Evolutionary conservation across 2,329 filamentous ascomycete species (phyloP).

Genomic region (Colletotrichum lini): DNA sequence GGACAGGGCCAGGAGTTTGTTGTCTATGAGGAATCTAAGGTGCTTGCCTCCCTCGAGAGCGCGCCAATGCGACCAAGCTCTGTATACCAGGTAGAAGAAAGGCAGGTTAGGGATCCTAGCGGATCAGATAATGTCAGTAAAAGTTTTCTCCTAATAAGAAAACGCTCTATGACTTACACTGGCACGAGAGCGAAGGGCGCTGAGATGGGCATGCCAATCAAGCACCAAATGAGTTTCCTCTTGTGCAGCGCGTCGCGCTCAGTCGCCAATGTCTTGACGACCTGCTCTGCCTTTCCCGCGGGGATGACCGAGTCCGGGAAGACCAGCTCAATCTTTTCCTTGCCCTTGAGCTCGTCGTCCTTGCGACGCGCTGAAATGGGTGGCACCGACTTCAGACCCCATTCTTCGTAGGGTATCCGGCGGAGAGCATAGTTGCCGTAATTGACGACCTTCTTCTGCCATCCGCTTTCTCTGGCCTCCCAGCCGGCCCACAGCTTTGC

Average conservation of each 20-base stretch:
- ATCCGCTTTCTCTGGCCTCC: conserved; percentile 87
- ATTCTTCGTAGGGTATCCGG: conserved; percentile 96
- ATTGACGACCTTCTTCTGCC: conserved; percentile 88
- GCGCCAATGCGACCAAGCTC: conserved; percentile 92
- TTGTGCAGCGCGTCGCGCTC: conserved; percentile 86
- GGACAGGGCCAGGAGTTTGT: conserved; percentile 76
- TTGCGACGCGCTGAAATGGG: conserved; percentile 79
- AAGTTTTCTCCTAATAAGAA: not conserved
- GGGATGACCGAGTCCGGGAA: conserved; percentile 82
- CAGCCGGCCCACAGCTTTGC: conserved; percentile 85
- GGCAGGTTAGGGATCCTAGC: conserved; percentile 89
- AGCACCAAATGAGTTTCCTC: conserved; percentile 83
- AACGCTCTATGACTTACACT: conserved; percentile 71
- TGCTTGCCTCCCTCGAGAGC: conserved; percentile 89
- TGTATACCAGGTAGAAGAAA: conserved; percentile 95
- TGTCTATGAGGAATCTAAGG: conserved; percentile 83
- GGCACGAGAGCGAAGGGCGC: conserved; percentile 88
- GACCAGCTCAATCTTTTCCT: conserved; percentile 78
- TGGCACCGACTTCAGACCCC: conserved; percentile 95
- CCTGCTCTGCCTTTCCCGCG: conserved; percentile 70
- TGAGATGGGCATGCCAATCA: conserved; percentile 86
- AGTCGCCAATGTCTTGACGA: conserved; percentile 81
- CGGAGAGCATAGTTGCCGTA: conserved; percentile 90
- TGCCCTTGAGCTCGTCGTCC: conserved; percentile 73
- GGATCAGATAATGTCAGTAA: conserved; percentile 14